Conservation (phyloP, 2,329 filamentous ascomycete species). For the Penicillium sp. region DNA sequence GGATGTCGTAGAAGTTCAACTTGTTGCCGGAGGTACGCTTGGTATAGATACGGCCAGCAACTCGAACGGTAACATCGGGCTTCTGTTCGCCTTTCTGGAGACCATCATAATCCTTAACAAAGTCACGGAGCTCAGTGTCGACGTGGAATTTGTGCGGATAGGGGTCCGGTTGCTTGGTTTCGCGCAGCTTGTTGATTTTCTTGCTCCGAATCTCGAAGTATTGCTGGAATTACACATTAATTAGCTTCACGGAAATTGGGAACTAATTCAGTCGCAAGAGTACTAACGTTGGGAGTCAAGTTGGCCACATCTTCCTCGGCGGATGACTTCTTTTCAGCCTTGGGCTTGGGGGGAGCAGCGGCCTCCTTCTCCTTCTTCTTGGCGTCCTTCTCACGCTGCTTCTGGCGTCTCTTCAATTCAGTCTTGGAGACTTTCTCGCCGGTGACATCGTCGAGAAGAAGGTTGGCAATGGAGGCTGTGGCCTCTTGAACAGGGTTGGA, state of each 20-base stretch:
- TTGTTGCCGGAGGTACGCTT: slow-evolving; percentile 80
- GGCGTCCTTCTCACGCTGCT: slow-evolving; percentile 81
- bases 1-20: slow-evolving; percentile 88
- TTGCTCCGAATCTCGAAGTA: slow-evolving; percentile 97
- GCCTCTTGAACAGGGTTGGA: slow-evolving; percentile 47
- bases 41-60: slow-evolving; percentile 87
- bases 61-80: slow-evolving; percentile 70
- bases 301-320: slow-evolving; percentile 68
- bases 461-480: slow-evolving; percentile 60
- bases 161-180: slow-evolving; percentile 72
- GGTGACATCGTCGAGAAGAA: slow-evolving; percentile 87
- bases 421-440: slow-evolving; percentile 84
- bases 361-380: slow-evolving; percentile 87
- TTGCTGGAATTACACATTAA: slow-evolving; percentile 53
- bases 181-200: slow-evolving; percentile 72
- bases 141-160: slow-evolving; percentile 95
- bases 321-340: slow-evolving; percentile 60
- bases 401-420: slow-evolving; percentile 92
- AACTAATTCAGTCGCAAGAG: background rate
- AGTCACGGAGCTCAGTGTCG: slow-evolving; percentile 78
- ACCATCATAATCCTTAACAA: slow-evolving; percentile 69
- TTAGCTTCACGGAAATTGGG: slow-evolving; percentile 3
- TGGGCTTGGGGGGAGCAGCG: slow-evolving; percentile 59
- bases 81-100: slow-evolving; percentile 86
- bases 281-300: slow-evolving; percentile 68